A percentile compares a stretch with the other conserved stretches of the same genome.
These are phyloP conservation scores for Excoecaria cochinchinensis DNA, from an alignment of 345 rosid species.

Conservation along the genomic window DNA sequence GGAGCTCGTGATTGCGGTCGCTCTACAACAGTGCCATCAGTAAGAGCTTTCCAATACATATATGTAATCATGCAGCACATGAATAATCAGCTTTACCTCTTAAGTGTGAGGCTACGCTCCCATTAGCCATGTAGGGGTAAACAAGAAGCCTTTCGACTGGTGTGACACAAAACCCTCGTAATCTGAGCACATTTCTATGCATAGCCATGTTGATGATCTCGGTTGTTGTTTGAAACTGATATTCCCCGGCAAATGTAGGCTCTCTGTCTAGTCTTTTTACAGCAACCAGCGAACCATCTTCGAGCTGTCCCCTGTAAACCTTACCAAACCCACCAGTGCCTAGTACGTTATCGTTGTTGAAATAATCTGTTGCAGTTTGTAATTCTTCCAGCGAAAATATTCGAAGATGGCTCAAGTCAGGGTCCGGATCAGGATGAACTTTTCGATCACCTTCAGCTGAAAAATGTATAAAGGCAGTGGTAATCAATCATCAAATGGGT, in stretches of 20 bases:
- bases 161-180: constrained; percentile 7
- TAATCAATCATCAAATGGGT: neutral
- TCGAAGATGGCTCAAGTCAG: constrained; percentile 14
- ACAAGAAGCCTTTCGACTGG: constrained; percentile 11
- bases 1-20: constrained; percentile 3
- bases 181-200: constrained; percentile 15
- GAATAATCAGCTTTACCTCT: constrained; percentile 3
- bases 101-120: constrained; percentile 11
- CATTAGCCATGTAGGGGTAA: constrained; percentile 13
- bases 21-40: neutral
- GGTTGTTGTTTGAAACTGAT: constrained; percentile 6
- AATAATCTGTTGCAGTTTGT: constrained; percentile 11
- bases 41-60: neutral
- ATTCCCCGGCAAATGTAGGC: constrained; percentile 2
- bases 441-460: constrained; percentile 28
- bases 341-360: constrained; percentile 11
- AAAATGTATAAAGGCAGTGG: neutral
- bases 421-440: constrained; percentile 20
- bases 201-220: constrained; percentile 16
- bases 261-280: constrained; percentile 7
- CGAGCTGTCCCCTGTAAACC: constrained; percentile 10
- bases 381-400: constrained; percentile 20
- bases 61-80: neutral
- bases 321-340: constrained; percentile 20
- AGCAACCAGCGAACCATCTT: constrained; percentile 15